Evolutionary conservation across 1,139 yeast genomes (phyloP).

Genomic region (Candida neerlandica): DNA sequence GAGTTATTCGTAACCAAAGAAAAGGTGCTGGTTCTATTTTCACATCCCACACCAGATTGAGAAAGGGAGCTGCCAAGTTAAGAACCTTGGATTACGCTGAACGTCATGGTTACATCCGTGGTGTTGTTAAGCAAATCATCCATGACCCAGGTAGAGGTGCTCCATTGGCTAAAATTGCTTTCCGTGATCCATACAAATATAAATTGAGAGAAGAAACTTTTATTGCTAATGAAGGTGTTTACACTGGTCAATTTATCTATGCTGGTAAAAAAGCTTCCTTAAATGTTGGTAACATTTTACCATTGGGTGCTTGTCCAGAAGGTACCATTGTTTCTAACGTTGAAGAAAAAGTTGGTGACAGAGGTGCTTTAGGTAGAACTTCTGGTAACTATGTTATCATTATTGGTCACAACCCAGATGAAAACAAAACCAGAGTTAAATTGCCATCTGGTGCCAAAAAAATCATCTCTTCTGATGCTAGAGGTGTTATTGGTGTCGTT

Average conservation of each 20-base stretch:
- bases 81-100: conserved; percentile 99
- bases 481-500: conserved; percentile 99
- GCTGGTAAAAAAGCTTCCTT: conserved; percentile 99
- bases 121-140: conserved; percentile 96
- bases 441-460: conserved; percentile 99
- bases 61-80: conserved; percentile 99
- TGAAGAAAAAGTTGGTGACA: conserved; percentile 99
- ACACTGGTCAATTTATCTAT: conserved; percentile 98
- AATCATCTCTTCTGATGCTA: conserved; percentile 90
- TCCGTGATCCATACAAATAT: conserved; percentile 99
- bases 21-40: conserved; percentile 99
- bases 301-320: conserved; percentile 97
- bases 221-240: conserved; percentile 99
- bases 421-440: conserved; percentile 98
- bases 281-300: conserved; percentile 96
- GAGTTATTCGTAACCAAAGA: conserved; percentile 99
- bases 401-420: conserved; percentile 99
- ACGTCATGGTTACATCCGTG: conserved; percentile 99
- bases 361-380: conserved; percentile 99
- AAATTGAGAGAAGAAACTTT: conserved; percentile 97
- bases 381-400: conserved; percentile 99
- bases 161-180: conserved; percentile 97
- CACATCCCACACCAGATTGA: conserved; percentile 99
- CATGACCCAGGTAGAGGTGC: conserved; percentile 99
- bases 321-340: conserved; percentile 99